Evolutionary conservation across 2,329 filamentous ascomycete genomes (phyloP), one percentile per base, ranked within the genome.

Genomic region (Aspergillus ibericus): DNA sequence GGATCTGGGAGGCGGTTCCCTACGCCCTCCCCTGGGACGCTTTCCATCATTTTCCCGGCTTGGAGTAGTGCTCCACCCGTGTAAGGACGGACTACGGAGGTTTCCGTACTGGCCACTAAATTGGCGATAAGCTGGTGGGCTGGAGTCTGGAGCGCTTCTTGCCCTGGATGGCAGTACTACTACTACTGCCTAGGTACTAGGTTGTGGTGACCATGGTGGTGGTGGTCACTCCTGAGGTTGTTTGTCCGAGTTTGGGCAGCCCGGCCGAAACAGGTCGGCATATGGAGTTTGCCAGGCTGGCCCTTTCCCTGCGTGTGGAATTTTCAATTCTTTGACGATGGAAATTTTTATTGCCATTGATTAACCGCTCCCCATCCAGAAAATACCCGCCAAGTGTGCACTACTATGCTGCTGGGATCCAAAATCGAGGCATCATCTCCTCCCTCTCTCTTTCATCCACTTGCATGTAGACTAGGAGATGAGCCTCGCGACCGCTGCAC

Each of bases 231-330:
- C 22, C 44, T 16, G 22, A 27, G n/a, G n/a, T 16, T 4, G n/a
- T 42, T 53, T 25, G 51, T 53, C 51, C 51, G 51, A 53, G 51
- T 44, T 53, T 53, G 51, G 40, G 29, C 51, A 44, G 51, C 25
- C 51, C 51, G 51, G 51, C 51, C 51, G 51, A 53, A 53, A 53
- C 51, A 22, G 22, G 51, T 53, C 36, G 51, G 38, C 38, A 53
- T 53, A 34, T 52, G 10, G 34, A 50, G 51, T 53, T 40, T 40
- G 29, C 35, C 27, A 29, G 50, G n/a, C 25, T 53, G 50, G 50
- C 50, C 29, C 29, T 38, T 42, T 42, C 18, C 18, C 10, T 20
- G 12, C 38, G 20, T 42, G 38, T 12, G 38, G 38, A 42, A 20
- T 18, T 42, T 42, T 42, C 10, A 18, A 18, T 47, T 29, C 44